Conservation (phyloP, 495 filamentous ascomycete genomes). For the Penicillium salamii region DNA sequence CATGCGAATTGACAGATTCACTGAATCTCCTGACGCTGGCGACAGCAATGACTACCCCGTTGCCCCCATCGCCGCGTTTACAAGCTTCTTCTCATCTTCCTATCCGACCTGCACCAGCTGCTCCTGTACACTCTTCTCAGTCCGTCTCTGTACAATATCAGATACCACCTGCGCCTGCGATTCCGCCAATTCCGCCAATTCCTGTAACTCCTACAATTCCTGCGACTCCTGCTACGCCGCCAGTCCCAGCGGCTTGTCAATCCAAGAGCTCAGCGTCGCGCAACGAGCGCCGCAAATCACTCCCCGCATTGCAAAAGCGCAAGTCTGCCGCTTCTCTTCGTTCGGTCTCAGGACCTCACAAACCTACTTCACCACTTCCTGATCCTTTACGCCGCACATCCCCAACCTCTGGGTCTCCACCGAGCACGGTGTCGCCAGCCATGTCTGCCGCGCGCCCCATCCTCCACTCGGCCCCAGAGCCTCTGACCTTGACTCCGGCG, state of each 20-base stretch:
- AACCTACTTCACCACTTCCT: constrained; percentile 32
- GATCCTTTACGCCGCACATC: constrained; percentile 47
- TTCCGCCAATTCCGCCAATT: too few species aligned
- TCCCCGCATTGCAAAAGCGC: constrained; percentile 43
- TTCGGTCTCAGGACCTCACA: constrained; percentile 27
- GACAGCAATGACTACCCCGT: constrained; percentile 40
- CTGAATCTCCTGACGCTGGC: constrained; percentile 47
- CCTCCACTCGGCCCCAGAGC: constrained; percentile 19
- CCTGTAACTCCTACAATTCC: too few species aligned
- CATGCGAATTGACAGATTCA: constrained; percentile 32
- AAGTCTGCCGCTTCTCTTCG: constrained; percentile 44
- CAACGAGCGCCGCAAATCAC: constrained; percentile 45
- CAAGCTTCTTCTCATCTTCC: not conserved
- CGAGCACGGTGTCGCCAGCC: constrained; percentile 24
- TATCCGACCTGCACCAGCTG: not conserved
- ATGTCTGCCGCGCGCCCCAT: constrained; percentile 24
- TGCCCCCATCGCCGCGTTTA: constrained; percentile 39
- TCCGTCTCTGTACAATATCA: not conserved
- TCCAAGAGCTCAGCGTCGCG: constrained; percentile 49
- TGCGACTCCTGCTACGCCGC: too few species aligned
- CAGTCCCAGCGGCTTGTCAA: constrained; percentile 21
- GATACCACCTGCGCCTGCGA: constrained; percentile 9
- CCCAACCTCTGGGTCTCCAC: constrained; percentile 39
- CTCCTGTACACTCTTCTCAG: not conserved
- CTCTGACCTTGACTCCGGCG: constrained; percentile 53